Base-by-base conservation (phyloP, 805 yeast species). In the Yamadazyma scolyti region DNA sequence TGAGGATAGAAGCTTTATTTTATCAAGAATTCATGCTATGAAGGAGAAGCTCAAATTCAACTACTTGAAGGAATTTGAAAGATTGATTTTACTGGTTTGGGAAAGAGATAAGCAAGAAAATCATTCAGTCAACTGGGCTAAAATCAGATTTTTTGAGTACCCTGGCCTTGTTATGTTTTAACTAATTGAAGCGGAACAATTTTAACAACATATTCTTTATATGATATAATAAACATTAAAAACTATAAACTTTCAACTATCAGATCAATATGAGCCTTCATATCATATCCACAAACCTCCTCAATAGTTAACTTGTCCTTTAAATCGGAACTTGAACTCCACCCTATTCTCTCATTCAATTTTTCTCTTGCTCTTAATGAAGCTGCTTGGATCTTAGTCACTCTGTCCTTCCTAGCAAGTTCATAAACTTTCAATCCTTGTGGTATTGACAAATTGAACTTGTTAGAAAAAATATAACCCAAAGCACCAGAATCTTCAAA, bases 81-180 rank as follows among this genome's bases (percentile, higher is more conserved):
- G 30, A 10, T 31, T 53, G 26, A 31, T 53, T 20, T 20, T 31
- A 5, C 39, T 37, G 15, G 48, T 53, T 3, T 53, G 59, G 59
- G 36, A 34, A 11, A 36, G 49, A 15, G 58, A 52, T 27, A 9
- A 26, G 13, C 24, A 28, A 7, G 56, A 49, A 28, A 48, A 42
- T 3, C 45, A 49, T 30, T 13, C 27, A 7, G 56, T 54, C 11
- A 54, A 54, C 26, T 54, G 59, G 59, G 60, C 58, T 11, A 46
- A 50, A 9, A 48, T 54, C 5, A 27, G 58, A 26, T 52, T 39
- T 31, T 51, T 39, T 31, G 47, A 50, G 29, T 54, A 40, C 28
- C 54, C 52, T 8, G 60, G 60, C 10, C 28, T 54, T 24, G 60
- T 54, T 8, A 50, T 52, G 56, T 52, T 54, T 35, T 54, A 37